Evolutionary conservation across 2,329 filamentous ascomycete genomes (phyloP), one percentile per base, ranked within the genome.

Genomic region (Eutypa lata): DNA sequence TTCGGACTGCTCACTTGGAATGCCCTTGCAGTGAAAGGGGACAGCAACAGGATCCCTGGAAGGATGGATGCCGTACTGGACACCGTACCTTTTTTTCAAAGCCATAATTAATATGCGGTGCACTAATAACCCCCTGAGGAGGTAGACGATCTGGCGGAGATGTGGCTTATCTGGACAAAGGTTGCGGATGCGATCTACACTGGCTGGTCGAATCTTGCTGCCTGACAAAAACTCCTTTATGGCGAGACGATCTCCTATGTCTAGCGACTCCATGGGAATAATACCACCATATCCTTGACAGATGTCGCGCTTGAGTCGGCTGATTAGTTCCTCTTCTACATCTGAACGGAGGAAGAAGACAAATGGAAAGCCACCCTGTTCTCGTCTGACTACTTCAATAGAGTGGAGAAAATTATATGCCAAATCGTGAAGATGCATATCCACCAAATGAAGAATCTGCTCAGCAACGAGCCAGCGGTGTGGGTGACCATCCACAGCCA

Each of bases 11-110:
- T 81, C 77, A 0, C 78, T 79, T 0, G 87, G 86, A 0, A 77
- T 73, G 2, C 86, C 87, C 52, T 90, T 89, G 0, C 84, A 83
- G 11, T 81, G 75, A 47, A 79, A 90, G 0, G 87, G 87, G 0
- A 90, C 87, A 0, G 87, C 86, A 5, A 88, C 78, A 0, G 83
- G 82, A 40, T 77, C 72, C 14, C 87, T 74, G 0, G 55, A 45
- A 0, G 79, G 76, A 56, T 84, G 76, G 0, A 86, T 67, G 0
- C 83, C 83, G 46, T 86, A 91, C 43, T 82, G 75, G 0, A 91
- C 86, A 26, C 86, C 84, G 80, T 81, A 89, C 3, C 83, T 71
- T 62, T 88, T 89, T 48, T 80, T 79, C 0, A 88, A 61, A 2
- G 75, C 79, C 24, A 85, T 77, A 1, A 81, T 62, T 0, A 91